phyloP scores from a whole-genome alignment of 257 asterid species.

The Handroanthus guayacan region DNA sequence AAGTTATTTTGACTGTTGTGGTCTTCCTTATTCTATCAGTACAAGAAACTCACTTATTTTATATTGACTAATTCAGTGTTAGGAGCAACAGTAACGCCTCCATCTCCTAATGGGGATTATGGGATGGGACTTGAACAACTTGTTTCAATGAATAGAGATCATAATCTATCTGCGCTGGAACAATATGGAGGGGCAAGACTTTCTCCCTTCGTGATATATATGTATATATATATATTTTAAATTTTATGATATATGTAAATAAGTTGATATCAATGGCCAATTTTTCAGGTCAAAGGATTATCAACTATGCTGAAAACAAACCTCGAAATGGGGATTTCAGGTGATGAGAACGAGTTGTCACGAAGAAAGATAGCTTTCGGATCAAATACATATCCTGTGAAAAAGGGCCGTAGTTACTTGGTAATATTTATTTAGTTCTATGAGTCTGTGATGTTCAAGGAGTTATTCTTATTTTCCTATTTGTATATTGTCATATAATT shows the following conservation, averaged over 20 bases:
- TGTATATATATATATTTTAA: neutral
- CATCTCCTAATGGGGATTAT: slow-evolving; percentile 66
- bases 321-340: slow-evolving; percentile 65
- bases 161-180: slow-evolving; percentile 66
- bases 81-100: slow-evolving; percentile 72
- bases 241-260: neutral
- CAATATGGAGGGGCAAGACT: slow-evolving; percentile 87
- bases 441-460: slow-evolving; percentile 8
- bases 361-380: slow-evolving; percentile 72
- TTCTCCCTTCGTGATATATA: neutral
- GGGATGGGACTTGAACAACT: slow-evolving; percentile 78
- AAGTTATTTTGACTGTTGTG: neutral
- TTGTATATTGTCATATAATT: slow-evolving; percentile 23
- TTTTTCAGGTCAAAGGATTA: slow-evolving; percentile 72
- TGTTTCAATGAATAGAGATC: slow-evolving; percentile 77
- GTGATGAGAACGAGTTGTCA: slow-evolving; percentile 59
- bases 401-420: slow-evolving; percentile 84
- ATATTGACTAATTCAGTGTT: slow-evolving; percentile 52
- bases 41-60: slow-evolving; percentile 31
- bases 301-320: slow-evolving; percentile 70
- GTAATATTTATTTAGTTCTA: slow-evolving; percentile 44
- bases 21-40: neutral
- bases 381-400: slow-evolving; percentile 88
- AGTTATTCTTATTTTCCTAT: slow-evolving; percentile 21
- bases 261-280: slow-evolving; percentile 24